Base-by-base conservation (phyloP, 176 grass and related monocot species). In the Saccharum spontaneum region DNA sequence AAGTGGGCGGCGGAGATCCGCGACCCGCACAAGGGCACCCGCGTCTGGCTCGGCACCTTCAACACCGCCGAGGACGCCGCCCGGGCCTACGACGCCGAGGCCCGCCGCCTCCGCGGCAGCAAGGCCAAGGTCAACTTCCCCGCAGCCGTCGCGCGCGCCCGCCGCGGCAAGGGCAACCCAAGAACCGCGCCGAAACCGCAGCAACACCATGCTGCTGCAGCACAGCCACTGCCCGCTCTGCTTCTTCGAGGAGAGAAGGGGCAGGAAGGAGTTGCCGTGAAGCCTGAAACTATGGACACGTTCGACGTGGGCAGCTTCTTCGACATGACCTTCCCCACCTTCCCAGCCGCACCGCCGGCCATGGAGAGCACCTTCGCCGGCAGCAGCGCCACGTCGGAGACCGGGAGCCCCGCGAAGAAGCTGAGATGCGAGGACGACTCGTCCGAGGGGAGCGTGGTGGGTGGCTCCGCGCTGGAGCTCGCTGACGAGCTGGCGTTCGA, bases 31-130 rank as follows among this genome's bases (percentile, higher is more conserved):
- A 92, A 97, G 84, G 94, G 94, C 45, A 87, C 89, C 37, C 85
- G 94, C 39, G 87, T 94, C 71, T 97, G 94, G 94, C 94, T 97
- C 37, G 94, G 94, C 75, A 97, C 94, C n/a, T 94, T 94, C 87
- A 67, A 89, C 49, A 90, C 92, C 57, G 82, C 91, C 23, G 87
- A 97, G 43, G 87, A 92, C 13, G 94, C 94, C 26, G 91, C 91
- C 33, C 80, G 78, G 0, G 91, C 94, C n/a, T 94, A 97, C 66
- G 94, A 97, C 61, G 73, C 79, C 11, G 91, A 90, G 78, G 89
- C 94, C 4, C 87, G 89, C 33, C 87, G 87, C 48, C 92, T 97
- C 24, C 84, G 91, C 7, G 94, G 94, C 45, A 90, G 82, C 88
- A 97, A 94, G 71, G 94, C 94, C 75, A 97, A 97, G 82, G 75